Evolutionary conservation across 352 stramenopile genomes (phyloP).

Genomic region (Lagenidium sp.): DNA sequence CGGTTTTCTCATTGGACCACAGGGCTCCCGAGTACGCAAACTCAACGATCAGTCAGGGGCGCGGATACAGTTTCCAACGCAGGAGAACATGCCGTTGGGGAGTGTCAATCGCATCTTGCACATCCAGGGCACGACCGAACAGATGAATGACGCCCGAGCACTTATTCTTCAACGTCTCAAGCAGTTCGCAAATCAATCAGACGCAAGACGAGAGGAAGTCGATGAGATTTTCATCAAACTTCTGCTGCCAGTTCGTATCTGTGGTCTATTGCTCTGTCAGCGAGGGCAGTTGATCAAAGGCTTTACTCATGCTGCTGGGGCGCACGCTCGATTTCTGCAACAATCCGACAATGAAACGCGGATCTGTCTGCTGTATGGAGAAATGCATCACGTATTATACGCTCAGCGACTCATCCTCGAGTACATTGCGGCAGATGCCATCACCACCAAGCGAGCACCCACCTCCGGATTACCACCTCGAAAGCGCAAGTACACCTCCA

Average conservation of each 20-base stretch:
- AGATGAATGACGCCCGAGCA: conserved; percentile 27
- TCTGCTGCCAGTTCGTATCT: conserved; percentile 33
- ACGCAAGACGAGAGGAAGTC: conserved; percentile 6
- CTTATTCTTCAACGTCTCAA: conserved; percentile 31
- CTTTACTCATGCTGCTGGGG: conserved; percentile 38
- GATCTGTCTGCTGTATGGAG: conserved; percentile 44
- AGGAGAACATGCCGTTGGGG: conserved; percentile 43
- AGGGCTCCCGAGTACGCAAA: conserved; percentile 24
- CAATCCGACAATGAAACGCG: conserved; percentile 26
- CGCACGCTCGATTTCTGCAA: conserved; percentile 34
- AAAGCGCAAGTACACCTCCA: conserved; percentile 31
- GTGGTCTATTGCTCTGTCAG: conserved; percentile 34
- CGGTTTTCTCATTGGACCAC: conserved; percentile 39
- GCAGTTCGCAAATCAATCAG: conserved; percentile 6
- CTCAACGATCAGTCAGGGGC: conserved; percentile 43
- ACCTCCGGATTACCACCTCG: conserved; percentile 10
- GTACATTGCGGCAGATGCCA: conserved; percentile 42
- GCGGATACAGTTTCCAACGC: conserved; percentile 40
- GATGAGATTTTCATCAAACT: conserved; percentile 45
- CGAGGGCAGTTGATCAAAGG: conserved; percentile 42
- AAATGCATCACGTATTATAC: conserved; percentile 34
- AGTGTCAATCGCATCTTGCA: conserved; percentile 56
- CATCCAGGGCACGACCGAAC: conserved; percentile 38
- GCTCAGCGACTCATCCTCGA: conserved; percentile 50
- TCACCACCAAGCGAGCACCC: conserved; percentile 27